phyloP scores from a whole-genome alignment of 2,329 filamentous ascomycete genomes.

The Stromatinia cepivora region DNA sequence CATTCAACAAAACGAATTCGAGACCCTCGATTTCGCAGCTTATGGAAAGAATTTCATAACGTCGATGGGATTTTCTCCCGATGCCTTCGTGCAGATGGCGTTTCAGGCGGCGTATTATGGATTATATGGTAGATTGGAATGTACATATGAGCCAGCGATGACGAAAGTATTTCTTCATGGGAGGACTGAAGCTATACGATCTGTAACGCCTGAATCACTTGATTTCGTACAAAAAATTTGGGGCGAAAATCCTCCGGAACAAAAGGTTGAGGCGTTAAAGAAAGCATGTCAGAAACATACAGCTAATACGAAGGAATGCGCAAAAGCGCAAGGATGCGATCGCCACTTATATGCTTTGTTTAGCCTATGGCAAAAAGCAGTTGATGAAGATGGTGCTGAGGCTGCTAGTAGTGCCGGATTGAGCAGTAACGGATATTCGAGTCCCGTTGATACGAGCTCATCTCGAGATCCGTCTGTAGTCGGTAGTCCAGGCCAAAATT shows the following conservation, averaged over 20 bases:
- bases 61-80: slow-evolving; percentile 92
- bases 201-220: slow-evolving; percentile 79
- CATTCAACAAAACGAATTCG: slow-evolving; percentile 95
- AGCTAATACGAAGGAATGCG: slow-evolving; percentile 76
- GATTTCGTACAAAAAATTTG: slow-evolving; percentile 93
- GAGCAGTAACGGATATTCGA: slow-evolving; percentile 64
- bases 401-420: slow-evolving; percentile 46
- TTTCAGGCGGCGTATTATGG: slow-evolving; percentile 98
- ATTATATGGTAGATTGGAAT: slow-evolving; percentile 89
- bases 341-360: slow-evolving; percentile 91
- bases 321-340: slow-evolving; percentile 88
- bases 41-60: slow-evolving; percentile 99
- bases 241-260: slow-evolving; percentile 79
- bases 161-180: slow-evolving; percentile 93
- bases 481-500: slow-evolving; percentile 56
- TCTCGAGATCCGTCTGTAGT: slow-evolving; percentile 50
- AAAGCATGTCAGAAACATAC: slow-evolving; percentile 84
- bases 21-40: slow-evolving; percentile 81
- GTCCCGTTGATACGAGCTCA: slow-evolving; percentile 50
- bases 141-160: slow-evolving; percentile 97
- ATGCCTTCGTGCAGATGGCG: slow-evolving; percentile 98
- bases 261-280: slow-evolving; percentile 83
- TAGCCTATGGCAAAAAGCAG: slow-evolving; percentile 87
- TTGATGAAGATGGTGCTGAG: slow-evolving; percentile 68
- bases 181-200: slow-evolving; percentile 88